Conservation (phyloP, 495 filamentous ascomycete genomes). For the Melanomma pulvis-pyrius region DNA sequence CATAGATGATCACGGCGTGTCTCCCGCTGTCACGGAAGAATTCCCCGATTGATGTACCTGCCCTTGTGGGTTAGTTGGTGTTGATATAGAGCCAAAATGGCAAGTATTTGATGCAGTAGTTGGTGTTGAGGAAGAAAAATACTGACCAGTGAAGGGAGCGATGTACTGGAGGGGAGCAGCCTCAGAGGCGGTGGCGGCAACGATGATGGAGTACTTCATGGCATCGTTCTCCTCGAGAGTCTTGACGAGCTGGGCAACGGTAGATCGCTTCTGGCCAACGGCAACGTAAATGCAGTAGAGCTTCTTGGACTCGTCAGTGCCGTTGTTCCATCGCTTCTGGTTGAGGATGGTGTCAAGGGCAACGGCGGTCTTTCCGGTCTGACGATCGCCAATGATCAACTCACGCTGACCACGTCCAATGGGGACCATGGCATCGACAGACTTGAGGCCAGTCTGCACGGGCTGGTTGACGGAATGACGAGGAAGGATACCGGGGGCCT, state of each 20-base stretch:
- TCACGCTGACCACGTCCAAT: constrained; percentile 99
- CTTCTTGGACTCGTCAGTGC: constrained; percentile 90
- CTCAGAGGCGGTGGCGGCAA: constrained; percentile 97
- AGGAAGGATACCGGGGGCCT: constrained; percentile 97
- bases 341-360: constrained; percentile 98
- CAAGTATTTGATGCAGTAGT: too few relatives aligned
- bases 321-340: constrained; percentile 96
- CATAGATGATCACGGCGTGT: constrained; percentile 91
- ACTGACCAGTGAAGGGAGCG: constrained; percentile 94
- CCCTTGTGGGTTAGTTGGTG: too few relatives aligned
- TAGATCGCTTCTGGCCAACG: constrained; percentile 98
- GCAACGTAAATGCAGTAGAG: constrained; percentile 99
- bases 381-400: constrained; percentile 99
- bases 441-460: constrained; percentile 98
- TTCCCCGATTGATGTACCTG: constrained; percentile 70
- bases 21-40: constrained; percentile 90
- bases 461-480: constrained; percentile 96
- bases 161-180: constrained; percentile 76
- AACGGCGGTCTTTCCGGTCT: constrained; percentile 99
- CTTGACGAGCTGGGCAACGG: constrained; percentile 98
- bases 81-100: not conserved
- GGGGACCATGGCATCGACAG: constrained; percentile 99
- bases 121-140: constrained; percentile 30
- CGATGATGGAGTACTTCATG: constrained; percentile 97
- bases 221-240: constrained; percentile 99